A percentile compares a stretch with the other conserved stretches of the same genome.
Conservation (phyloP, 169 alveolate species). For the Plasmodium malariae region DNA sequence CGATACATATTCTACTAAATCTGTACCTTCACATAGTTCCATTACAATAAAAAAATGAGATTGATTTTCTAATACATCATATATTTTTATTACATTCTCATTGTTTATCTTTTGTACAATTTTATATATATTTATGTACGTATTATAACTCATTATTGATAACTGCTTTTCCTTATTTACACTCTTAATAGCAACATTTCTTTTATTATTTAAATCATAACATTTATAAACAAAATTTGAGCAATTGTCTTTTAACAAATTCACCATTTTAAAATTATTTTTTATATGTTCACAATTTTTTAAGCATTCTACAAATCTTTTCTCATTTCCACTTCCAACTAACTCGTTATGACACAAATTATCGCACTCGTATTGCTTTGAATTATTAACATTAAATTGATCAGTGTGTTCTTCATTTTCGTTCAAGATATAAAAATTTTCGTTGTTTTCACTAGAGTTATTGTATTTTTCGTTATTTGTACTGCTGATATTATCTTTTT, state of each 20-base stretch:
- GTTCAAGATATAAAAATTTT: background rate
- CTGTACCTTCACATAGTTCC: constrained; percentile 75
- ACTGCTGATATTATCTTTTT: background rate
- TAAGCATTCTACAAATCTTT: constrained; percentile 26
- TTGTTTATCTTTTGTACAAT: constrained; percentile 49
- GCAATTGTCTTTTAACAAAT: constrained; percentile 38
- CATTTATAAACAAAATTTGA: constrained; percentile 63
- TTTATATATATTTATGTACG: constrained; percentile 50
- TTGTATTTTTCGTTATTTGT: background rate
- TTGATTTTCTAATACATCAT: constrained; percentile 47
- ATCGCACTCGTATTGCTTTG: background rate
- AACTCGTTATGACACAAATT: background rate
- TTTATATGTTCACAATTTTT: constrained; percentile 55
- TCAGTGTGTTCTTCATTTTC: background rate
- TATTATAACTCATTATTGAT: constrained; percentile 70
- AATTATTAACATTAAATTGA: background rate
- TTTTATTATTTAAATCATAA: constrained; percentile 23
- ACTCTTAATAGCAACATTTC: constrained; percentile 59
- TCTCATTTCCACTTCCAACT: background rate
- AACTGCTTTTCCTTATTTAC: constrained; percentile 59
- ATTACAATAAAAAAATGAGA: constrained; percentile 64
- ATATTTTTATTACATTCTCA: constrained; percentile 55
- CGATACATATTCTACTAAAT: constrained; percentile 73
- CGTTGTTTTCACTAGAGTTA: background rate
- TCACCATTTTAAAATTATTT: constrained; percentile 39